phyloP scores from a whole-genome alignment of 768 basidiomycete genomes.

The Leucogyrophana mollusca region DNA sequence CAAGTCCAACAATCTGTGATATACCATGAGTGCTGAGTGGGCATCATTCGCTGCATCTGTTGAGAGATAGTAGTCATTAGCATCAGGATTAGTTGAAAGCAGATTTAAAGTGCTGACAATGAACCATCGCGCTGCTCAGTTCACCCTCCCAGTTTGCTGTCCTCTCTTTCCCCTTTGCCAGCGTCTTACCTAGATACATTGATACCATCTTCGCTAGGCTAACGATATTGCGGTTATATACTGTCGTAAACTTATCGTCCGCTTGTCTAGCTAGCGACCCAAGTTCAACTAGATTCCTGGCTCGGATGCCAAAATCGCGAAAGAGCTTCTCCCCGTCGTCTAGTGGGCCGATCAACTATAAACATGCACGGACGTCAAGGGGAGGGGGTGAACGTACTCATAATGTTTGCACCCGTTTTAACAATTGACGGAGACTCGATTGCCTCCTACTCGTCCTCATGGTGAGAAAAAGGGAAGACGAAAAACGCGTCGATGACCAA shows the following conservation, averaged over 20 bases:
- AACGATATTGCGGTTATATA: slow-evolving; percentile 39
- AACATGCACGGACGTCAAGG: too few relatives aligned
- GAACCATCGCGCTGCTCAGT: slow-evolving; percentile 36
- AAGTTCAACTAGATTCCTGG: slow-evolving; percentile 44
- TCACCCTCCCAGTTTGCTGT: slow-evolving; percentile 44
- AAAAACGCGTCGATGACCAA: slow-evolving; percentile 11
- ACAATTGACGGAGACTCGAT: slow-evolving; percentile 38
- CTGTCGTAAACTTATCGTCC: slow-evolving; percentile 33
- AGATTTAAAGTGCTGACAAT: slow-evolving; percentile 27
- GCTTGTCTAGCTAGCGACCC: slow-evolving; percentile 39
- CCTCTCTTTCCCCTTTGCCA: slow-evolving; percentile 46
- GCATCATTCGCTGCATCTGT: slow-evolving; percentile 54
- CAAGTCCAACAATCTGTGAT: slow-evolving; percentile 33
- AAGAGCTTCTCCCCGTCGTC: slow-evolving; percentile 51
- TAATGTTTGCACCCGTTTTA: slow-evolving; percentile 50
- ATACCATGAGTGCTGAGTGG: slow-evolving; percentile 45
- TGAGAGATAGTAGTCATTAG: not conserved
- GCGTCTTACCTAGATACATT: slow-evolving; percentile 35
- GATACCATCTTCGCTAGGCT: slow-evolving; percentile 43
- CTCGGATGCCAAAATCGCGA: slow-evolving; percentile 43
- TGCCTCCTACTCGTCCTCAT: slow-evolving; percentile 33
- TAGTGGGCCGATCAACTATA: too few relatives aligned
- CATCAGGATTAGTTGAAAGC: not conserved
- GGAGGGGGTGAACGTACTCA: slow-evolving; percentile 31
- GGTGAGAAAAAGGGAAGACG: not conserved